Evolutionary conservation across 1,284 basidiomycete species (phyloP).

Genomic region (Sphagnurus paluster): DNA sequence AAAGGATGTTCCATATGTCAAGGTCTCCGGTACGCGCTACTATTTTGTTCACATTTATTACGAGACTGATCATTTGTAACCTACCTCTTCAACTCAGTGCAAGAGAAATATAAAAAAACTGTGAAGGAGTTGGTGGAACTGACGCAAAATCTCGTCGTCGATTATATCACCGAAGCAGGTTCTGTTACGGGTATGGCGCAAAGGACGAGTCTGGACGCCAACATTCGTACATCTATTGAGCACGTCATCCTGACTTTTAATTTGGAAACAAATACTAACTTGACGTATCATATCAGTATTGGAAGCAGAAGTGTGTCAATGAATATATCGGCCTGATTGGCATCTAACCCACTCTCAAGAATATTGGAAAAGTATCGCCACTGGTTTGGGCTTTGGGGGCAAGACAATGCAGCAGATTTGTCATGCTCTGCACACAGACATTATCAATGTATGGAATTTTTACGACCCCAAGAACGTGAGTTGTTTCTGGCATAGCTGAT

Average conservation of each 20-base stretch:
- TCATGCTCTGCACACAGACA: too few species aligned
- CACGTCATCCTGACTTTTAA: constrained; percentile 14
- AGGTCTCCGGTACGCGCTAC: too few species aligned
- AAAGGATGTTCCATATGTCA: too few species aligned
- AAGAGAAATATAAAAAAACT: constrained; percentile 10
- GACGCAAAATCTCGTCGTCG: constrained; percentile 17
- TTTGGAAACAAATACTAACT: too few species aligned
- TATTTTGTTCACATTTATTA: neutral
- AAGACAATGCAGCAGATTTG: too few species aligned
- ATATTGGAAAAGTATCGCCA: too few species aligned
- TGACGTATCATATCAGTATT: constrained; percentile 9
- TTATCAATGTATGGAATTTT: too few species aligned
- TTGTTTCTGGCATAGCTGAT: too few species aligned
- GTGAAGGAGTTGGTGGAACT: constrained; percentile 16
- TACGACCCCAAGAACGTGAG: too few species aligned
- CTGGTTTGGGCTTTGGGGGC: too few species aligned
- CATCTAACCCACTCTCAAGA: too few species aligned
- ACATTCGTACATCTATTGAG: constrained; percentile 26
- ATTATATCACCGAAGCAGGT: constrained; percentile 16
- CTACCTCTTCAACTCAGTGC: constrained; percentile 8
- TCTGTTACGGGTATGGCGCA: constrained; percentile 25
- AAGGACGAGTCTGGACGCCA: constrained; percentile 20
- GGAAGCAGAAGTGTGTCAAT: constrained; percentile 14
- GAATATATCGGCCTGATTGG: too few species aligned
- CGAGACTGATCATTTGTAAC: neutral